Conservation (phyloP, 352 stramenopile genomes). For the Globisporangium nagaii region DNA sequence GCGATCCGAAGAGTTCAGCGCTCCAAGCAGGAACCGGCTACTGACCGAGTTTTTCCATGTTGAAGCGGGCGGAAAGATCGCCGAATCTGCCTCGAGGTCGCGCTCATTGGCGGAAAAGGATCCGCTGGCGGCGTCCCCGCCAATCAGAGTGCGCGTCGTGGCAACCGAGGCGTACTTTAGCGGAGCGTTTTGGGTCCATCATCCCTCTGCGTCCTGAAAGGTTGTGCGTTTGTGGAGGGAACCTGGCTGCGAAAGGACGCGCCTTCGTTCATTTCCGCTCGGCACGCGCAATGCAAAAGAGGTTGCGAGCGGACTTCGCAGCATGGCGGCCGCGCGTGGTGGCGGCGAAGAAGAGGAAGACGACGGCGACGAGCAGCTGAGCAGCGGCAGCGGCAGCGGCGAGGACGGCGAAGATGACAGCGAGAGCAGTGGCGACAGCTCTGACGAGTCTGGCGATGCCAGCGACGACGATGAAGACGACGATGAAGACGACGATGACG, state of each 20-base stretch:
- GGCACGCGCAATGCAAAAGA: background rate
- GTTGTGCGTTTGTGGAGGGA: background rate
- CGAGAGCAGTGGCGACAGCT: slow-evolving; percentile 1
- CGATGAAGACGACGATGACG: background rate
- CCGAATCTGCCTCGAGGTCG: slow-evolving; percentile 2
- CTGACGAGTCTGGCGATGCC: background rate
- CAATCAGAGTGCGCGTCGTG: slow-evolving; percentile 3
- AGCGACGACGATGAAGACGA: slow-evolving; percentile 1
- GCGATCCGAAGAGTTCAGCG: background rate
- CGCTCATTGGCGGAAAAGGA: too few relatives aligned
- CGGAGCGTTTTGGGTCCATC: slow-evolving; percentile 2
- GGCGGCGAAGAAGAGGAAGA: slow-evolving; percentile 20
- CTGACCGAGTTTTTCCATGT: background rate
- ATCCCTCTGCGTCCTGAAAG: background rate
- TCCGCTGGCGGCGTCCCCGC: too few relatives aligned
- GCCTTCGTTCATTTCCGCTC: background rate
- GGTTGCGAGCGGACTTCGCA: too few relatives aligned
- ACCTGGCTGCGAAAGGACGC: slow-evolving; percentile 1
- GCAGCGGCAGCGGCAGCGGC: slow-evolving; percentile 2
- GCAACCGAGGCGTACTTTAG: slow-evolving; percentile 3
- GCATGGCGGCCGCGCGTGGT: background rate
- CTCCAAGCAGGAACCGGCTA: background rate
- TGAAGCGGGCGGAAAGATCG: slow-evolving; percentile 15
- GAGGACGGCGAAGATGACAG: slow-evolving; percentile 1
- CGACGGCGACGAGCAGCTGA: too few relatives aligned